phyloP scores from a whole-genome alignment of 495 filamentous ascomycete species.

The Daldinia grandis region DNA sequence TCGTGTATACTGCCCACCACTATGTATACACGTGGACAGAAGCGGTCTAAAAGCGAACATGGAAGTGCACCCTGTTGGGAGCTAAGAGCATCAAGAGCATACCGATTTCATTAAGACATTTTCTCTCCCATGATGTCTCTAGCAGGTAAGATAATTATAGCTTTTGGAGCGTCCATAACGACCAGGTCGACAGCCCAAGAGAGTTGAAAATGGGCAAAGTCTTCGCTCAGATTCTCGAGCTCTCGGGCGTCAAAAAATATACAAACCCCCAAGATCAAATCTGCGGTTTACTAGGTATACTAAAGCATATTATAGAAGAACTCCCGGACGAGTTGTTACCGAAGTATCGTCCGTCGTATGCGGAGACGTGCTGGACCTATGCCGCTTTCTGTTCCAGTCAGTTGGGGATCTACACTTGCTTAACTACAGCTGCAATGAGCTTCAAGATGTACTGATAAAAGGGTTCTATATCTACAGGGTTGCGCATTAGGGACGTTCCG shows the following conservation, averaged over 20 bases:
- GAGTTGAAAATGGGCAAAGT: neutral
- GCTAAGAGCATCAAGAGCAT: no score
- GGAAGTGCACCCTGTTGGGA: neutral
- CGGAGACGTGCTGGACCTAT: conserved; percentile 26
- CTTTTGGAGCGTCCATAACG: neutral
- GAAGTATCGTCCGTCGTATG: conserved; percentile 12
- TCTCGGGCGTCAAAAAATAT: neutral
- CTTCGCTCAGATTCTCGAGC: neutral
- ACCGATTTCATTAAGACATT: no score
- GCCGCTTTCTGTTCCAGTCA: conserved; percentile 22
- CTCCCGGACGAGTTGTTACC: conserved; percentile 22
- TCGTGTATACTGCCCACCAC: neutral
- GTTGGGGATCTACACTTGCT: conserved; percentile 11
- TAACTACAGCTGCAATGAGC: neutral
- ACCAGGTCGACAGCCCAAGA: neutral
- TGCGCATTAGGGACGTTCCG: conserved; percentile 15
- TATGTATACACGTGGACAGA: neutral
- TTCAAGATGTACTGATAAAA: conserved; percentile 21
- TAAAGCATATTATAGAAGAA: conserved; percentile 3
- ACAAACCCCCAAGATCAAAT: conserved; percentile 27
- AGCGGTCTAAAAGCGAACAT: neutral
- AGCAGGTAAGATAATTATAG: neutral
- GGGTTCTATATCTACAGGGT: conserved; percentile 16
- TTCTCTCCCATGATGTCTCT: no score
- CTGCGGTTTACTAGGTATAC: conserved; percentile 28